Base-by-base conservation (phyloP, 2,329 filamentous ascomycete genomes). In the Teratosphaeria viscida region DNA sequence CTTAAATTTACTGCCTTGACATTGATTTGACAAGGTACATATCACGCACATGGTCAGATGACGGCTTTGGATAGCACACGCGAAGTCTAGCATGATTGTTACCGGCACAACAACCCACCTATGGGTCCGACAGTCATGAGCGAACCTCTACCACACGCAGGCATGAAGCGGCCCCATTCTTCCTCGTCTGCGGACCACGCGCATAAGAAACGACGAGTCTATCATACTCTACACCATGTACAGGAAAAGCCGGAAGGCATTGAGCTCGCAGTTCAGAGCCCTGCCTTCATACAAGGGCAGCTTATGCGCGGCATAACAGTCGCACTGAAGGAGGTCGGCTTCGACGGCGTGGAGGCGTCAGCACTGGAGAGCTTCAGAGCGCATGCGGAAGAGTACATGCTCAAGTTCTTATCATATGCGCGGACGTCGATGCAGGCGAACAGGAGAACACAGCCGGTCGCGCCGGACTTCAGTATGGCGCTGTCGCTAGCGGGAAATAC, bases 381-480 rank as follows among this genome's bases (percentile, higher is more conserved):
- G 59, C 73, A 79, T 52, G 76, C 80, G 26, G 82, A 86, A 72
- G 81, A 84, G 70, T 85, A 81, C 69, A 79, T 85, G 70, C 75
- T 79, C 53, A 76, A 76, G 58, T 79, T 86, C 62, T 75, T 82
- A 43, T 74, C 76, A 34, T 76, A 79, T 61, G 78, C 84, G 37
- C 79, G 79, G 49, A 76, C 77, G 54, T 84, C 82, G 5, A 87
- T 86, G 84, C 71, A 76, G 49, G 77, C 78, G 53, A 77, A 77
- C 56, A 79, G 84, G 55, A 80, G 84, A 56, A 78, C 75, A 10
- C 76, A 78, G 54, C 80, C 83, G 1, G 79, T 83, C 26, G 79
- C 83, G 0, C 76, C 79, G 62, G 84, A 87, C 70, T 86, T 85
- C 69, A 77, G 82, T 60, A 73, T 75, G 59, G 79, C 79, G 10